phyloP scores from a whole-genome alignment of 768 basidiomycete species.

The Boletales sp. region DNA sequence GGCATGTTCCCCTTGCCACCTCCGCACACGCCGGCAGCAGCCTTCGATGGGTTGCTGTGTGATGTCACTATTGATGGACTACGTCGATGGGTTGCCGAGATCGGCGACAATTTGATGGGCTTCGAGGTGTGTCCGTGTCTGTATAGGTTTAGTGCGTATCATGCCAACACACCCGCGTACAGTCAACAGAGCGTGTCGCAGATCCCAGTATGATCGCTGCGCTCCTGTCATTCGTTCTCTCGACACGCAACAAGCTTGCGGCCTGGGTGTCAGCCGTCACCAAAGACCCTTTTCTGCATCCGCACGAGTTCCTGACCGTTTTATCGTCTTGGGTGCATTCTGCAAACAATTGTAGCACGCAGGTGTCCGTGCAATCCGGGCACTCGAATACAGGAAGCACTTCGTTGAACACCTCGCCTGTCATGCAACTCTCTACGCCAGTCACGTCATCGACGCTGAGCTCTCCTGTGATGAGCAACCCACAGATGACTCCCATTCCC shows the following conservation, averaged over 20 bases:
- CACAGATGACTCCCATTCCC: constrained; percentile 14
- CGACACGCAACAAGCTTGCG: constrained; percentile 66
- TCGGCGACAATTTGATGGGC: constrained; percentile 59
- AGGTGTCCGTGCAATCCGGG: constrained; percentile 17
- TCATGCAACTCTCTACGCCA: constrained; percentile 4
- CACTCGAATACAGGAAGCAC: constrained; percentile 9
- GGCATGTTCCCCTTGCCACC: constrained; percentile 50
- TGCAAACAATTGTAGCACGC: constrained; percentile 11
- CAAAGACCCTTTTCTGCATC: constrained; percentile 78
- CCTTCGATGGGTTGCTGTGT: constrained; percentile 69
- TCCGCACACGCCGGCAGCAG: constrained; percentile 6
- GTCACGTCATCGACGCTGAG: constrained; percentile 1
- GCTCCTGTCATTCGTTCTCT: constrained; percentile 64
- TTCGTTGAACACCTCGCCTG: constrained; percentile 19
- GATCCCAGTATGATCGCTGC: constrained; percentile 72
- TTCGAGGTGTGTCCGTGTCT: constrained; percentile 46
- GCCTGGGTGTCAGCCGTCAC: constrained; percentile 49
- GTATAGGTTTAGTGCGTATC: neutral
- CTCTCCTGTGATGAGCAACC: constrained; percentile 8
- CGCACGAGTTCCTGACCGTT: constrained; percentile 50
- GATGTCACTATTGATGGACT: constrained; percentile 74
- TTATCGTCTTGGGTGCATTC: constrained; percentile 34
- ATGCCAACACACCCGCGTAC: neutral
- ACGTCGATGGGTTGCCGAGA: constrained; percentile 58
- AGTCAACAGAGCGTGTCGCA: constrained; percentile 70